Evolutionary conservation across 176 grass and related monocot species (phyloP), one percentile per base, ranked within the genome.

Genomic region (Oropetium thomaeum): DNA sequence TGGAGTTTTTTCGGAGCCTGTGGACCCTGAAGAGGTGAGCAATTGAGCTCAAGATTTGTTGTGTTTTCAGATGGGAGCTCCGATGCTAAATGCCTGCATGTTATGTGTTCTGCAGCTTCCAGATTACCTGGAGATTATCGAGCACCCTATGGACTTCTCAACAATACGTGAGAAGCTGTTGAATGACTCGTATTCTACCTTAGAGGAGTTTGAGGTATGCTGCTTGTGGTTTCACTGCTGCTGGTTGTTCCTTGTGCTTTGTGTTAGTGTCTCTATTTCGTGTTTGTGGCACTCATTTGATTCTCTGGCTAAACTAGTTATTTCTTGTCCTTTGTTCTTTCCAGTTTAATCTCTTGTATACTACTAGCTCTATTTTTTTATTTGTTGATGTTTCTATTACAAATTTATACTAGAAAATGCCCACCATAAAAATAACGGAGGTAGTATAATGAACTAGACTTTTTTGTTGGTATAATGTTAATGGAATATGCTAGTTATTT

Each of bases 201-300:
- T 93, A 17, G 91, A 93, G 60, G 78, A 90, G 65, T 87, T 93
- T 14, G 87, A 93, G 91, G 91, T 93, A 86, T 71, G 74, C 13
- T 63, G 38, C 45, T 11, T 39, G 45, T 38, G 54, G 32, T 67
- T 69, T 58, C 43, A 17, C 43, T 49, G 45, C 12, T 79, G 29
- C 66, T 60, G 7, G 20, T n/a, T 23, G 31, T 69, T 63, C 38
- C 7, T 33, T 34, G 11, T 44, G 35, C 12, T 54, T 14, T 69
- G 47, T 77, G 31, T 59, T 82, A 19, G 7, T 42, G 67, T 37
- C 26, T 57, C 58, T 81, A 8, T 73, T 78, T 72, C 73, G 25
- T 73, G 63, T 65, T 51, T 17, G 14, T 29, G 19, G 31, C 49
- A 39, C 55, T 49, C 30, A 52, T 51, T 65, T 51, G 13, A 65